Base-by-base conservation (phyloP, 108 stramenopile species). In the Cyclostephanos tholiformis region DNA sequence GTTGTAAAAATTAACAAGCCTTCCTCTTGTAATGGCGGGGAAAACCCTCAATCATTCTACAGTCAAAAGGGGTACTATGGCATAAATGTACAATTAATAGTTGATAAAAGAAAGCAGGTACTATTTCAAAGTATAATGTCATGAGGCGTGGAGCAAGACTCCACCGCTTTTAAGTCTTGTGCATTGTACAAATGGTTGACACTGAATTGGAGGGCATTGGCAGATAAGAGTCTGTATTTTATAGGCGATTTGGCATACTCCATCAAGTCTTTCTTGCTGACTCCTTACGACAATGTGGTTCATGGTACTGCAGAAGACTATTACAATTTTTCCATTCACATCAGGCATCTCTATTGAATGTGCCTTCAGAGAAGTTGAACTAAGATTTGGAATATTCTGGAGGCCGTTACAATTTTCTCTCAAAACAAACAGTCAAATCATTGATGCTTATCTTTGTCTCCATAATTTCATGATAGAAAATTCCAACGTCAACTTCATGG, bases 301-400 rank as follows among this genome's bases (percentile, higher is more conserved):
- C 65, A 66, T 49, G 60, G 43, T 26, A 26, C 46, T 4, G 50
- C 65, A 0, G 57, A 53, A 46, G 79, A 80, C 23, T 62, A 63
- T 43, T 80, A 29, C 49, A 74, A 80, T 74, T 67, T 38, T 73
- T 53, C 25, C 72, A 59, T 25, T 79, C 78, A 27, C 56, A 0
- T 48, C 48, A 1, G 11, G 72, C 2, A 79, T 79, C 0, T 51
- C 16, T 2, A 65, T 79, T 11, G 78, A 79, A 44, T 79, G 78
- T 43, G 59, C 72, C 16, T 79, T 79, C 73, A 72, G 78, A 25
- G 78, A 79, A 22, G 38, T 80, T 49, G 61, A 68, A 16, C 41
- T 69, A 12, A 36, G 67, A 36, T 80, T 67, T 67, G 79, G 79
- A 23, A 74, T 80, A 43, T 23, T 80, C 16, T 80, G 79, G 72